Percentiles rank a stretch among this genome's conserved stretches.
These are phyloP conservation scores for Pseudonectria buxi DNA, from an alignment of 2,329 filamentous ascomycete species.

Conservation along the genomic window DNA sequence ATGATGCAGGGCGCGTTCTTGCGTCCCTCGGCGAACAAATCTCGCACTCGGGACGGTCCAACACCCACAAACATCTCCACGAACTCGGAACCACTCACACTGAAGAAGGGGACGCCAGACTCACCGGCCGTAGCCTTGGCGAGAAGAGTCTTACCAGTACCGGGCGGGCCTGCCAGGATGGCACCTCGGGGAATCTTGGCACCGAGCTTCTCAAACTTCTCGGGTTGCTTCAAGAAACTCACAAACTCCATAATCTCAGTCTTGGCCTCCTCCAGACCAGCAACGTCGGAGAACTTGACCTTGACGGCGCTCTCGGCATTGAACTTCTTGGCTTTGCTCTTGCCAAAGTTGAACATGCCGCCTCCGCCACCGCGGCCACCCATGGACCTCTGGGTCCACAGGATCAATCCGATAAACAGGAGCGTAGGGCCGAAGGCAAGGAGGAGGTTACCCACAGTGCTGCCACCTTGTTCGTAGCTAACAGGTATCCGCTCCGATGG, in stretches of 20 bases:
- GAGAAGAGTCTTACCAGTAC: slow-evolving; percentile 95
- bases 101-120: slow-evolving; percentile 95
- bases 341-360: slow-evolving; percentile 92
- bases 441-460: slow-evolving; percentile 66
- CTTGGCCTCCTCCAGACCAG: slow-evolving; percentile 97
- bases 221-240: slow-evolving; percentile 89
- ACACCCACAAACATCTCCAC: slow-evolving; percentile 99
- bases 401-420: slow-evolving; percentile 74
- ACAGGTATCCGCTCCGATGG: slow-evolving; percentile 86
- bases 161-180: slow-evolving; percentile 93
- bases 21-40: slow-evolving; percentile 87
- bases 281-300: slow-evolving; percentile 94
- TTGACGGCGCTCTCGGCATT: slow-evolving; percentile 96
- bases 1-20: slow-evolving; percentile 98
- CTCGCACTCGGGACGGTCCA: slow-evolving; percentile 87
- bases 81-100: slow-evolving; percentile 96
- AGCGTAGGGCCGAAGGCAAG: slow-evolving; percentile 79
- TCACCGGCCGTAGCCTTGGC: slow-evolving; percentile 97
- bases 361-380: slow-evolving; percentile 60
- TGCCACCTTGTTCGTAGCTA: slow-evolving; percentile 73
- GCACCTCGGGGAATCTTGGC: slow-evolving; percentile 97
- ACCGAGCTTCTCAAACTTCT: slow-evolving; percentile 85
- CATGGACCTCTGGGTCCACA: slow-evolving; percentile 73
- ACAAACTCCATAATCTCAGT: slow-evolving; percentile 99
- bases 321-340: slow-evolving; percentile 93